These are phyloP conservation scores for Termitomyces sp. DNA, from an alignment of 768 basidiomycete species.

Conservation along the genomic window DNA sequence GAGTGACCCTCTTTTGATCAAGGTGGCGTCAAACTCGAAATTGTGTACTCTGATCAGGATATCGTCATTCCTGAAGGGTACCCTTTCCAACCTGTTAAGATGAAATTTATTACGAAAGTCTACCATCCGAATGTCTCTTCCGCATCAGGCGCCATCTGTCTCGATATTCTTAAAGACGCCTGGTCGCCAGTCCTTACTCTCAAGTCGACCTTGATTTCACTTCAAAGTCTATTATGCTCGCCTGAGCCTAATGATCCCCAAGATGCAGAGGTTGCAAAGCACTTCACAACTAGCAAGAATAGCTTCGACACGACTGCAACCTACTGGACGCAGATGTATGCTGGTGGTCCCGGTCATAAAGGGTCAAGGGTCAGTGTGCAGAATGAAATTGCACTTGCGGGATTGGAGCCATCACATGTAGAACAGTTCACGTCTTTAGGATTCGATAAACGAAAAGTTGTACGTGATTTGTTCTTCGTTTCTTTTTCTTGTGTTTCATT, in stretches of 20 bases:
- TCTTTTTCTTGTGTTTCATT: constrained; percentile 2
- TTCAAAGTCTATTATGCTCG: constrained; percentile 88
- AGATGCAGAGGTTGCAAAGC: constrained; percentile 97
- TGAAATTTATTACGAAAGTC: constrained; percentile 97
- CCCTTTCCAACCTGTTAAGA: constrained; percentile 92
- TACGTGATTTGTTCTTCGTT: constrained; percentile 35
- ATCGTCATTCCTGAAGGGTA: constrained; percentile 90
- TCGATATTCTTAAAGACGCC: constrained; percentile 84
- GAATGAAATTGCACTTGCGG: constrained; percentile 72
- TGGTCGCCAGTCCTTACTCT: constrained; percentile 95
- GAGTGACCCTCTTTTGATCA: constrained; percentile 27
- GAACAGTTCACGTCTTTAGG: constrained; percentile 80
- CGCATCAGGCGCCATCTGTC: constrained; percentile 90
- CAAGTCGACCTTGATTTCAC: constrained; percentile 91
- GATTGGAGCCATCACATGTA: constrained; percentile 79
- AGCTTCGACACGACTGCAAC: constrained; percentile 90
- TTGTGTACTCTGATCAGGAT: constrained; percentile 44
- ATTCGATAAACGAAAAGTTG: constrained; percentile 79
- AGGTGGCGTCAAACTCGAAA: neutral
- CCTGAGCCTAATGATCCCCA: constrained; percentile 97
- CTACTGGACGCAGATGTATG: constrained; percentile 93
- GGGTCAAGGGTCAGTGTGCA: constrained; percentile 41
- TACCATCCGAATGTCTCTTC: constrained; percentile 97
- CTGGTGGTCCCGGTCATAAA: constrained; percentile 58
- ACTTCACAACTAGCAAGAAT: constrained; percentile 82